These are phyloP conservation scores for Aspergillus cavernicola DNA, from an alignment of 495 filamentous ascomycete genomes.

Conservation along the genomic window DNA sequence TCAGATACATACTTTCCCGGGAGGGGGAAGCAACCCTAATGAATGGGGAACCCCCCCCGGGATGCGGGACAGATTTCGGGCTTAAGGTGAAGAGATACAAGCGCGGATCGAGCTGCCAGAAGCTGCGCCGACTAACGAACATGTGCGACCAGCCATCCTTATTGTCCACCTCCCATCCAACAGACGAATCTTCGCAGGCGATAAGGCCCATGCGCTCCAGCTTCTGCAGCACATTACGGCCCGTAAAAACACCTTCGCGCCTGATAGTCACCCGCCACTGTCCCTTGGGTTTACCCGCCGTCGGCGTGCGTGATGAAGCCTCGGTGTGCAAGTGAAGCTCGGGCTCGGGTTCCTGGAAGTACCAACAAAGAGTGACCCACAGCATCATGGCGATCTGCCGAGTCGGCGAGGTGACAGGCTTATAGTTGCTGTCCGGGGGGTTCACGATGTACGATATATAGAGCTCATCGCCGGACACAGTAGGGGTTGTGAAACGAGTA, in stretches of 20 bases:
- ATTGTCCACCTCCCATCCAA: constrained; percentile 58
- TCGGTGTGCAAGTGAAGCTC: constrained; percentile 54
- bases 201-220: constrained; percentile 91
- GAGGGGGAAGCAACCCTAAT: constrained; percentile 54
- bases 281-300: constrained; percentile 66
- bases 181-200: constrained; percentile 66
- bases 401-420: constrained; percentile 71
- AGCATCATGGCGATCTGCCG: constrained; percentile 93
- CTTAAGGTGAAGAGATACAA: constrained; percentile 83
- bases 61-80: constrained; percentile 45
- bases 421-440: constrained; percentile 74
- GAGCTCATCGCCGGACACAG: constrained; percentile 71
- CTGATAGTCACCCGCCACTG: constrained; percentile 88
- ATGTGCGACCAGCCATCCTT: constrained; percentile 66
- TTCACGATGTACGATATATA: constrained; percentile 90
- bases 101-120: constrained; percentile 89
- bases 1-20: constrained; percentile 35
- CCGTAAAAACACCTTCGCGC: constrained; percentile 80
- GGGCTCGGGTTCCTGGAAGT: constrained; percentile 69
- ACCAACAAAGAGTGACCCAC: constrained; percentile 94
- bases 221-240: constrained; percentile 78
- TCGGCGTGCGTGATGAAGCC: constrained; percentile 61
- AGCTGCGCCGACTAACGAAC: constrained; percentile 75
- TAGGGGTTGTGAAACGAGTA: constrained; percentile 64
- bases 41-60: constrained; percentile 52